phyloP scores from a whole-genome alignment of 2,329 filamentous ascomycete species.

The Talaromyces amestolkiae region DNA sequence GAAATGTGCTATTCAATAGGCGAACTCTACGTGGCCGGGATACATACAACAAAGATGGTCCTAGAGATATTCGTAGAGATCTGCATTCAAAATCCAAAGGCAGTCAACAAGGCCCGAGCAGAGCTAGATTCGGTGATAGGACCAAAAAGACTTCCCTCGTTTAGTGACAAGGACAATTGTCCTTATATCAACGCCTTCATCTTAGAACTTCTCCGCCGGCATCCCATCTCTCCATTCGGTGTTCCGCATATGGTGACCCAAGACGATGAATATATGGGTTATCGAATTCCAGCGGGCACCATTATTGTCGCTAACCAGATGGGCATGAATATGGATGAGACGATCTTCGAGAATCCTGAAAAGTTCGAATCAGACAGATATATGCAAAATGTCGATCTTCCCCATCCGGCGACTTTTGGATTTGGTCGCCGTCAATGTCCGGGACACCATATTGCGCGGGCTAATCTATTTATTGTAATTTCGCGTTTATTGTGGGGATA shows the following conservation, averaged over 20 bases:
- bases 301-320: conserved; percentile 44
- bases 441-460: conserved; percentile 28
- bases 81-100: conserved; percentile 32
- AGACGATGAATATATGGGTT: conserved; percentile 48
- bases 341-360: conserved; percentile 38
- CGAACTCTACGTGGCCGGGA: conserved; percentile 6
- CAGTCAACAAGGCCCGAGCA: conserved; percentile 37
- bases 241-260: conserved; percentile 47
- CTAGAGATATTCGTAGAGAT: conserved; percentile 24
- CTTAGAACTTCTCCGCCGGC: conserved; percentile 35
- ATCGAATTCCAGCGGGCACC: conserved; percentile 48
- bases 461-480: conserved; percentile 54
- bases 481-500: conserved; percentile 52
- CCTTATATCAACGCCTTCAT: conserved; percentile 33
- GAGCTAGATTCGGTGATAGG: conserved; percentile 34
- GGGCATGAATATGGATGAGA: conserved; percentile 42
- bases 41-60: conserved; percentile 9
- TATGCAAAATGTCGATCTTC: conserved; percentile 44
- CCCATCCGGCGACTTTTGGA: conserved; percentile 56
- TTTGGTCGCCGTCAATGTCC: conserved; percentile 55
- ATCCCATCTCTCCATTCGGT: conserved; percentile 42
- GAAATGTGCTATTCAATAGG: conserved; percentile 7
- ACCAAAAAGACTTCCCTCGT: conserved; percentile 28
- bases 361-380: conserved; percentile 39
- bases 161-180: conserved; percentile 28